Percentiles rank a stretch among this genome's conserved stretches.
phyloP scores from a whole-genome alignment of 306 rosid genomes.

The Prunus mongolica region DNA sequence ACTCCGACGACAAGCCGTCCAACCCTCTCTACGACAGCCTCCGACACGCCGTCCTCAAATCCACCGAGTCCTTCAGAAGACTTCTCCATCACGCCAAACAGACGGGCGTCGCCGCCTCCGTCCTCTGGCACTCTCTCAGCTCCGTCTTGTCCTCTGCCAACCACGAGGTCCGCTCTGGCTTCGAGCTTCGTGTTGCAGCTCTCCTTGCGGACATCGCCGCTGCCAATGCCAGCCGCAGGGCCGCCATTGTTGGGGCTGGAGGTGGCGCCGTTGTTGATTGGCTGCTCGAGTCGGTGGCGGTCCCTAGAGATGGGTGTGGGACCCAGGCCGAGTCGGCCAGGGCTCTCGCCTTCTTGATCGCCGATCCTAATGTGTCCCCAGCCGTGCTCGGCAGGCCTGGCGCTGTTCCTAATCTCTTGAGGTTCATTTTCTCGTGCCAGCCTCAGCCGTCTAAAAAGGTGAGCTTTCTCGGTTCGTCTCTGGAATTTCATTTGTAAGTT shows the following conservation, averaged over 20 bases:
- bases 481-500: not conserved
- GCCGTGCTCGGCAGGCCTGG: conserved; percentile 75
- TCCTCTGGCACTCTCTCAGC: conserved; percentile 79
- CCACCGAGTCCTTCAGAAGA: conserved; percentile 46
- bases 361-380: conserved; percentile 81
- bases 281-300: conserved; percentile 89
- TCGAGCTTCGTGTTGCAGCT: conserved; percentile 88
- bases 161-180: conserved; percentile 89
- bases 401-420: conserved; percentile 78
- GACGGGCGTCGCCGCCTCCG: conserved; percentile 74
- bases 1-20: conserved; percentile 19
- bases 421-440: conserved; percentile 87
- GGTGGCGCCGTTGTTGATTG: conserved; percentile 94
- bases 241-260: conserved; percentile 84
- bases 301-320: conserved; percentile 55
- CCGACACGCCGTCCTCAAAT: conserved; percentile 39
- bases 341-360: conserved; percentile 82
- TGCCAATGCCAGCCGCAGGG: conserved; percentile 74
- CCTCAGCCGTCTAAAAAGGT: conserved; percentile 81
- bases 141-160: conserved; percentile 86
- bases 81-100: conserved; percentile 60
- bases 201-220: conserved; percentile 82
- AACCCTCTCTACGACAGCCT: conserved; percentile 41
- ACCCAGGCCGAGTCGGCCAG: conserved; percentile 94
- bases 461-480: not conserved